A percentile compares a stretch with the other conserved stretches of the same genome.
phyloP scores from a whole-genome alignment of 1,284 basidiomycete genomes.

The Naganishia sp. region DNA sequence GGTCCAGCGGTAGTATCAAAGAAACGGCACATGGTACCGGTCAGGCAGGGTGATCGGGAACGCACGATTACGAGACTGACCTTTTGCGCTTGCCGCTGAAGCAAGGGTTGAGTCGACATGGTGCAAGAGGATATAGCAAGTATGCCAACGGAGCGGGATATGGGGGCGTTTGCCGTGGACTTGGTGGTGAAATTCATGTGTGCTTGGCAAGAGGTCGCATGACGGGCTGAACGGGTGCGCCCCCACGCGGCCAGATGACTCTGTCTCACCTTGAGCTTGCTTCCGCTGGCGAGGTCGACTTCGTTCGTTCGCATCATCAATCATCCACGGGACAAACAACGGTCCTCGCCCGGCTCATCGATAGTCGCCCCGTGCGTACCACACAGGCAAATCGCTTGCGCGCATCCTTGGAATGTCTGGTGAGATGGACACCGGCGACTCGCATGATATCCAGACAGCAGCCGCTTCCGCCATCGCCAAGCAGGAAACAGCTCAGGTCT shows the following conservation, averaged over 20 bases:
- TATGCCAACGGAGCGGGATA: not conserved
- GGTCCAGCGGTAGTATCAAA: not conserved
- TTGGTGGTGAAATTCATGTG: not conserved
- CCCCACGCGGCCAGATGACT: not conserved
- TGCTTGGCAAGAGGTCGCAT: slow-evolving; percentile 14
- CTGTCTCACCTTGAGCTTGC: not conserved
- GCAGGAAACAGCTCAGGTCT: slow-evolving; percentile 52
- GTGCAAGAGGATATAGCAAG: not conserved
- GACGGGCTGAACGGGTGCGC: slow-evolving; percentile 5
- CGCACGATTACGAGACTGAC: not conserved
- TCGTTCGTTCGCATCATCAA: too few species aligned
- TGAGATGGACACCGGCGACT: too few species aligned
- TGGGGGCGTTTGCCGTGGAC: not conserved
- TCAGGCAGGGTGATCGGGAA: too few species aligned
- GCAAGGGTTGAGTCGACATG: slow-evolving; percentile 98
- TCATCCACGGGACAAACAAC: too few species aligned
- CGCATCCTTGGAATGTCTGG: too few species aligned
- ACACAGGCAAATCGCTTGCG: too few species aligned
- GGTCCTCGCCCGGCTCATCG: too few species aligned
- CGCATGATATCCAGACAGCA: not conserved
- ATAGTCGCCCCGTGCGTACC: not conserved
- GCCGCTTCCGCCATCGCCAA: not conserved
- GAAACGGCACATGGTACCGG: not conserved
- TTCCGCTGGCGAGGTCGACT: not conserved
- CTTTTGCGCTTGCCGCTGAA: slow-evolving; percentile 94